These are phyloP conservation scores for Aaosphaeria arxii DNA, from an alignment of 2,329 filamentous ascomycete genomes.

Conservation along the genomic window DNA sequence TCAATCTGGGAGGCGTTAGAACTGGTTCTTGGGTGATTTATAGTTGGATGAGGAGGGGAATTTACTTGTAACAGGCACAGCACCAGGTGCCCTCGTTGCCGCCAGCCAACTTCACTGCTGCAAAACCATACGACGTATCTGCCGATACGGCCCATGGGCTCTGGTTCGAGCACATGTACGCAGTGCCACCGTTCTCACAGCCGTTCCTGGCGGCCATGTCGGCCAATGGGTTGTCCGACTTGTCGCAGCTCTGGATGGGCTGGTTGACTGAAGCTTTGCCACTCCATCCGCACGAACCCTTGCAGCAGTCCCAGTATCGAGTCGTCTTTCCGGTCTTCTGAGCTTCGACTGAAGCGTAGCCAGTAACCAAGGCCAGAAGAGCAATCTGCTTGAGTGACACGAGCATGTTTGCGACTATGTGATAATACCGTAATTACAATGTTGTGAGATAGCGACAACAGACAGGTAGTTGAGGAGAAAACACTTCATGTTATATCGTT, in stretches of 20 bases:
- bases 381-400: constrained; percentile 26
- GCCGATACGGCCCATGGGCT: constrained; percentile 60
- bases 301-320: constrained; percentile 62
- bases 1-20: constrained; percentile 39
- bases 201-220: constrained; percentile 50
- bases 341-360: constrained; percentile 23
- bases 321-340: constrained; percentile 30
- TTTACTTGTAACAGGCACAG: constrained; percentile 60
- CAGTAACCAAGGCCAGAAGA: constrained; percentile 22
- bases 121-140: constrained; percentile 61
- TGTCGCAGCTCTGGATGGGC: constrained; percentile 56
- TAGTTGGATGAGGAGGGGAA: background rate
- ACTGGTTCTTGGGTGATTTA: background rate
- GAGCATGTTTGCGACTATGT: constrained; percentile 14
- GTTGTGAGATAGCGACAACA: background rate
- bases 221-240: constrained; percentile 53
- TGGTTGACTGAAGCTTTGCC: constrained; percentile 54
- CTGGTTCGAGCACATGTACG: constrained; percentile 60
- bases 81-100: constrained; percentile 59
- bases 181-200: constrained; percentile 54
- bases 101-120: constrained; percentile 57
- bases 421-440: background rate
- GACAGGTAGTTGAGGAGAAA: background rate
- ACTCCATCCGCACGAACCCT: constrained; percentile 62
- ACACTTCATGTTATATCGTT: constrained; percentile 1